Conservation (phyloP, 495 filamentous ascomycete genomes). For the Penicillium antarcticum region DNA sequence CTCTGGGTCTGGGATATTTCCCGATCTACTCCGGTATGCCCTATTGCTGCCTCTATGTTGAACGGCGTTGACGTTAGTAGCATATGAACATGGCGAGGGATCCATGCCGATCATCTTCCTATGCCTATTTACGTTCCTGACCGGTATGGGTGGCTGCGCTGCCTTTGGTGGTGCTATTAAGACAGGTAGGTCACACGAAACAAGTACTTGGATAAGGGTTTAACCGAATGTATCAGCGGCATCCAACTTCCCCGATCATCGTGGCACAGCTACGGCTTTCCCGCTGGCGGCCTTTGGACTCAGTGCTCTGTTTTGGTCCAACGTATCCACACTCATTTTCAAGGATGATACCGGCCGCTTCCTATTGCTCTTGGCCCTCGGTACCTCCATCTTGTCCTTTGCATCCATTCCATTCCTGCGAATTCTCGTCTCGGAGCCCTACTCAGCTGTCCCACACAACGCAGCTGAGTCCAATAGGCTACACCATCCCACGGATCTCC, state of each 20-base stretch:
- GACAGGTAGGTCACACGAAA: conserved; percentile 42
- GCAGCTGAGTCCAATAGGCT: conserved; percentile 55
- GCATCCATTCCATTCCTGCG: conserved; percentile 77
- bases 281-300: conserved; percentile 90
- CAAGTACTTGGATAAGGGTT: not conserved
- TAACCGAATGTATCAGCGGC: conserved; percentile 52
- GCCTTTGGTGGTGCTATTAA: conserved; percentile 87
- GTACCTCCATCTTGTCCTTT: conserved; percentile 74
- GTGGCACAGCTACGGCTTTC: conserved; percentile 92
- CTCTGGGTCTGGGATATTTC: conserved; percentile 75
- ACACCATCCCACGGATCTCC: conserved; percentile 53
- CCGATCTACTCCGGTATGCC: conserved; percentile 63
- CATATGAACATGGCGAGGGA: conserved; percentile 46
- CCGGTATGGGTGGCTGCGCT: conserved; percentile 81
- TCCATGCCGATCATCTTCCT: conserved; percentile 66
- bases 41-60: not conserved
- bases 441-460: conserved; percentile 58
- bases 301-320: conserved; percentile 94
- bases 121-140: conserved; percentile 79
- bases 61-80: conserved; percentile 23
- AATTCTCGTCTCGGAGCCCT: conserved; percentile 60
- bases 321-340: conserved; percentile 71
- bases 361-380: conserved; percentile 72
- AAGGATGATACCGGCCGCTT: conserved; percentile 79
- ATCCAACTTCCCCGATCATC: conserved; percentile 85